Percentiles rank a stretch among this genome's conserved stretches.
phyloP scores from a whole-genome alignment of 2,329 filamentous ascomycete species.

The Alternaria sp. region DNA sequence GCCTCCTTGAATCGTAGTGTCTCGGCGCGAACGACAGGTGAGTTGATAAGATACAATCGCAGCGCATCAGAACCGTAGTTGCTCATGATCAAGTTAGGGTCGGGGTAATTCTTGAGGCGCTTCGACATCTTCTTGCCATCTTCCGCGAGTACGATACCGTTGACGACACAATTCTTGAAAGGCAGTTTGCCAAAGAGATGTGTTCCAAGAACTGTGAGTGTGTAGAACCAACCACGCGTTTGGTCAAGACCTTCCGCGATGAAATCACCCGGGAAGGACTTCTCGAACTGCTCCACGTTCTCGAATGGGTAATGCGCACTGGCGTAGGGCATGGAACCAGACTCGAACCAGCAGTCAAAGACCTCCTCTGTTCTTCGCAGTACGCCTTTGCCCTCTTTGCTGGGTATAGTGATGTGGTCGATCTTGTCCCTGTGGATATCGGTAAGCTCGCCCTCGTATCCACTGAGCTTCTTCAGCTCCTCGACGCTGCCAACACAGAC shows the following conservation, averaged over 20 bases:
- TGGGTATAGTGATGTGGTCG: conserved; percentile 93
- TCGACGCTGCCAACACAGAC: conserved; percentile 86
- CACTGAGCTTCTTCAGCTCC: conserved; percentile 85
- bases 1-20: conserved; percentile 89
- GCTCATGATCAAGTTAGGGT: conserved; percentile 82
- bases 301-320: conserved; percentile 93
- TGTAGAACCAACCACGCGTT: conserved; percentile 97
- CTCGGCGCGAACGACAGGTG: conserved; percentile 90
- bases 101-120: conserved; percentile 93
- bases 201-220: conserved; percentile 84
- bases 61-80: conserved; percentile 93
- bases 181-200: conserved; percentile 86
- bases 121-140: conserved; percentile 99
- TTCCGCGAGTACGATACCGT: conserved; percentile 91
- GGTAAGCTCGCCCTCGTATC: conserved; percentile 81
- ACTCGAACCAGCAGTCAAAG: conserved; percentile 98
- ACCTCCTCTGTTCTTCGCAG: conserved; percentile 85
- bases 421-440: conserved; percentile 94
- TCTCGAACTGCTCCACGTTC: conserved; percentile 81
- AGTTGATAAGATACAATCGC: conserved; percentile 95
- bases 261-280: conserved; percentile 89
- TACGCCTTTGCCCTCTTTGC: conserved; percentile 84
- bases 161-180: conserved; percentile 96
- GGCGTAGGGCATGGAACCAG: conserved; percentile 93
- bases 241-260: conserved; percentile 94